Evolutionary conservation across 2,329 filamentous ascomycete genomes (phyloP), one percentile per base, ranked within the genome.

Genomic region (Neofusicoccum sp.): DNA sequence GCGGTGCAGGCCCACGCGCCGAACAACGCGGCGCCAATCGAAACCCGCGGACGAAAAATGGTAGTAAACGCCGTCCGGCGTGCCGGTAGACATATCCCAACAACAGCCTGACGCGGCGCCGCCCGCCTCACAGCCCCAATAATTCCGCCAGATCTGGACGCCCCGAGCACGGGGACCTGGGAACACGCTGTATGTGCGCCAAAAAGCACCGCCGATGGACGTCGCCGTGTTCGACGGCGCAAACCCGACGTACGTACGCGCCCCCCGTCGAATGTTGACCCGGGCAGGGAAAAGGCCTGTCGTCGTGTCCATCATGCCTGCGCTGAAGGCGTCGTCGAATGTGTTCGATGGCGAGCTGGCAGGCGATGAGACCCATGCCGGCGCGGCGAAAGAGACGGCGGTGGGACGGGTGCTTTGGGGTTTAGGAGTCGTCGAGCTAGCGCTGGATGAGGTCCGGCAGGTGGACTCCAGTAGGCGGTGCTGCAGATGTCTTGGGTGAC

Each of bases 231-330:
- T 77, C 11, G 74, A 76, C 6, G 82, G 69, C 3, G 81, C 63
- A 0, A 78, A 73, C 4, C 76, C 78, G 41, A 85, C 70, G 62
- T 81, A 80, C 2, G 20, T 20, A 20, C 20, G 20, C 20, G 77
- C 76, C 1, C 84, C 84, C 2, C 84, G 78, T 4, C 82, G 73
- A 61, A 85, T 85, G 67, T 83, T 84, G 70, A 86, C 78, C 63
- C 79, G 84, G 41, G 73, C 75, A 0, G 82, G 82, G 61, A 79
- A 79, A 0, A 84, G 69, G 1, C 78, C 80, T 0, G 82, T 78
- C 51, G 2, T 20, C 20, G 85, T 71, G 65, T 86, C 84, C 75
- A 20, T 2, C 20, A 86, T 84, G 5, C 83, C 83, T 2, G 77
- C 75, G 0, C 78, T 78, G 64, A 82, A 76, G 1, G 76, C 75